Percentiles rank a stretch among this genome's conserved stretches.
phyloP scores from a whole-genome alignment of 441 rosid genomes.

The Erodium trifolium region DNA sequence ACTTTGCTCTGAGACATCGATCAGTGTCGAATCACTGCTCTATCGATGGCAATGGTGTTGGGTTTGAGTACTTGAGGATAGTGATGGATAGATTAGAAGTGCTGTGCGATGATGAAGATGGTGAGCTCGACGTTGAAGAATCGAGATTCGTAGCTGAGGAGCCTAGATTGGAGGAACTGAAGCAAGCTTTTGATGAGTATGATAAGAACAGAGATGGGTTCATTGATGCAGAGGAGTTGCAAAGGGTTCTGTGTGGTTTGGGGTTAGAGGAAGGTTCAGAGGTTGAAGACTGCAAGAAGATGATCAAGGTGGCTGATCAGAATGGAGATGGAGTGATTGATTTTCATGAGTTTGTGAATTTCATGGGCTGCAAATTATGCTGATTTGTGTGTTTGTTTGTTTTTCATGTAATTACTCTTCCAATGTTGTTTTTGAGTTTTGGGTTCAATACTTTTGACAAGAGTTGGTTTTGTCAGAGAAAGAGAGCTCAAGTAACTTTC shows the following conservation, averaged over 20 bases:
- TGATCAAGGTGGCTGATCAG: neutral
- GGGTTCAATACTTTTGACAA: no score
- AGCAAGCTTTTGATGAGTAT: conserved; percentile 20
- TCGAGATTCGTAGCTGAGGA: neutral
- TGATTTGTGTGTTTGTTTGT: no score
- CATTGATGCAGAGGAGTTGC: conserved; percentile 20
- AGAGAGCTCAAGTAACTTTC: no score
- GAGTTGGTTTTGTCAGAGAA: no score
- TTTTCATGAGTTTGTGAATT: no score
- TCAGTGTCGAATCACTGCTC: neutral
- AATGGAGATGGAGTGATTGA: no score
- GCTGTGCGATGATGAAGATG: neutral
- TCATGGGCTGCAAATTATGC: no score
- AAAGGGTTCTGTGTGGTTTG: conserved; percentile 16
- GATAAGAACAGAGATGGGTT: conserved; percentile 20
- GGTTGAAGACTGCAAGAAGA: conserved; percentile 1
- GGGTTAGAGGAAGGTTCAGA: conserved; percentile 12
- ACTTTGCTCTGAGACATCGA: neutral
- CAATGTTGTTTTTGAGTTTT: no score
- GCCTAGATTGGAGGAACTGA: conserved; percentile 18
- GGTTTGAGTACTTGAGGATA: neutral
- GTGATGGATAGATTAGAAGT: neutral
- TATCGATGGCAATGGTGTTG: neutral
- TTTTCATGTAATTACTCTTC: no score
- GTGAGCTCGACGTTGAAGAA: neutral